A percentile compares a stretch with the other conserved stretches of the same genome.
phyloP scores from a whole-genome alignment of 495 filamentous ascomycete species.

The Penicillium parvum region DNA sequence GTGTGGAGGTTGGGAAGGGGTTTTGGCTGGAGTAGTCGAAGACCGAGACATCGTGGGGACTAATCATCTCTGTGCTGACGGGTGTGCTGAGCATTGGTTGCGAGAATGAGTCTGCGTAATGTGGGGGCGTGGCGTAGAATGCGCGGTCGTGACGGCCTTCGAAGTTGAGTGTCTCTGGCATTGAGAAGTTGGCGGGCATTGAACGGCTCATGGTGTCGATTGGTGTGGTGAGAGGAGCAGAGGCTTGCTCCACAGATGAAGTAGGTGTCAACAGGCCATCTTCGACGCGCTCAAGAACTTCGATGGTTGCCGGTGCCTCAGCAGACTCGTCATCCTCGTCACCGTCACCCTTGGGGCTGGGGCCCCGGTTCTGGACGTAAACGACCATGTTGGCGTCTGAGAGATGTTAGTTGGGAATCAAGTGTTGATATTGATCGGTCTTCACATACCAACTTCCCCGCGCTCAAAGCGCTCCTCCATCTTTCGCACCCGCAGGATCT shows the following conservation, averaged over 20 bases:
- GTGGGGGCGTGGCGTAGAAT: conserved; percentile 28
- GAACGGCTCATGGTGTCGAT: conserved; percentile 24
- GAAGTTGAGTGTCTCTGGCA: conserved; percentile 32
- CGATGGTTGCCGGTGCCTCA: conserved; percentile 8
- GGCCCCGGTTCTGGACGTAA: conserved; percentile 37
- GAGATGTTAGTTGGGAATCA: conserved; percentile 1
- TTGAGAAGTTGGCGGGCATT: conserved; percentile 24
- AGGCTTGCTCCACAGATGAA: conserved; percentile 30
- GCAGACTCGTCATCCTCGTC: conserved; percentile 33
- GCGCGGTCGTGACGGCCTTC: conserved; percentile 30
- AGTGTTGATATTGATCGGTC: not conserved
- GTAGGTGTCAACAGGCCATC: conserved; percentile 30
- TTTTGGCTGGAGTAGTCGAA: conserved; percentile 32
- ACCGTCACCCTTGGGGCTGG: conserved; percentile 32
- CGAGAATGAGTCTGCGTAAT: conserved; percentile 35
- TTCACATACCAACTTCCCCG: conserved; percentile 50
- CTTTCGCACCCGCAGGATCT: conserved; percentile 51
- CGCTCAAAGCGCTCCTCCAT: conserved; percentile 50
- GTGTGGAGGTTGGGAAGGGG: conserved; percentile 25
- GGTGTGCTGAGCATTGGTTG: conserved; percentile 33
- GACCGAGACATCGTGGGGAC: conserved; percentile 28
- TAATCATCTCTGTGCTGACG: conserved; percentile 27
- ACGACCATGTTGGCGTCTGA: conserved; percentile 35
- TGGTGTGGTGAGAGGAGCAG: conserved; percentile 25
- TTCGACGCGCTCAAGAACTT: conserved; percentile 27